Conservation (phyloP, 495 filamentous ascomycete genomes). For the Neurospora sp. region DNA sequence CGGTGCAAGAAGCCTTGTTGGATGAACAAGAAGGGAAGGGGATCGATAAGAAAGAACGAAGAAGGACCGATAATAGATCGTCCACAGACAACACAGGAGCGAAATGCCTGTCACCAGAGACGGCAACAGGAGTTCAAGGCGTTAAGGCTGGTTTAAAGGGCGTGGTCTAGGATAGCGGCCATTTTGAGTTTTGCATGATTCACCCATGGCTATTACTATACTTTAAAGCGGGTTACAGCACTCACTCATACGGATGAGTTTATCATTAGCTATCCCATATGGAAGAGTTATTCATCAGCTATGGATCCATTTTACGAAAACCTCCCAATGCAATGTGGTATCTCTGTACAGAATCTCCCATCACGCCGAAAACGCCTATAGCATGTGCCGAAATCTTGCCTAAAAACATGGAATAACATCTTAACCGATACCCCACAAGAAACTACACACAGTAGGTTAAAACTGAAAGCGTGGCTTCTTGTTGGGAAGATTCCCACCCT, state of each 20-base stretch:
- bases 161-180: not conserved
- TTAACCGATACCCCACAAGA: not conserved
- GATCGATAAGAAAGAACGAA: not conserved
- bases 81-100: not conserved
- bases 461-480: constrained; percentile 31
- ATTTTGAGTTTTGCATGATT: not conserved
- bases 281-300: not conserved
- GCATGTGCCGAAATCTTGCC: not conserved
- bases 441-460: not conserved
- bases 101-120: not conserved
- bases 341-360: not conserved
- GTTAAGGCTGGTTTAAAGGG: not conserved
- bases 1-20: not conserved
- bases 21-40: not conserved
- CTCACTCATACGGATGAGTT: not conserved
- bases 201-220: not conserved
- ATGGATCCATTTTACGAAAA: not conserved
- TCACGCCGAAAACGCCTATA: not conserved
- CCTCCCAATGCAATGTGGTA: not conserved
- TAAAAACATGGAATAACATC: not conserved
- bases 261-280: not conserved
- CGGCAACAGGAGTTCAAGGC: not conserved
- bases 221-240: not conserved
- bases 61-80: not conserved
- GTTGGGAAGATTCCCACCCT: constrained; percentile 19